A percentile compares a stretch with the other conserved stretches of the same genome.
Evolutionary conservation across 768 basidiomycete genomes (phyloP).

Genomic region (Thelephora ganbajun): DNA sequence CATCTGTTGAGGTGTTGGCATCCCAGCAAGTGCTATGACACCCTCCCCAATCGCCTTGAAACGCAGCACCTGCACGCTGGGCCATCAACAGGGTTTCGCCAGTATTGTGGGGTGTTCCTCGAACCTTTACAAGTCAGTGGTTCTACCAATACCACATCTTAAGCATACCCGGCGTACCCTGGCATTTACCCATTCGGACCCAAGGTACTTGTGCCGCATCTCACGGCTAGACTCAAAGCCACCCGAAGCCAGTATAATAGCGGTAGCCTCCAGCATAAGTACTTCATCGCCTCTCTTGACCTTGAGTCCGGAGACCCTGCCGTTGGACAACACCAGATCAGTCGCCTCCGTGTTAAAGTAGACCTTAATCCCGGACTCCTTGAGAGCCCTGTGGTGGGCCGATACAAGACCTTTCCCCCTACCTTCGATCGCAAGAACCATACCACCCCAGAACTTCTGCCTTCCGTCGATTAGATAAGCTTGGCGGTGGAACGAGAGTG

Average conservation of each 20-base stretch:
- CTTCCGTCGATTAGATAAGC: slow-evolving; percentile 51
- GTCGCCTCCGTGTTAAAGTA: slow-evolving; percentile 43
- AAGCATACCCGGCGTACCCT: slow-evolving; percentile 22
- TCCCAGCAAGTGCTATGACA: slow-evolving; percentile 69
- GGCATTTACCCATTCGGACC: slow-evolving; percentile 43
- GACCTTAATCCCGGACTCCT: slow-evolving; percentile 33
- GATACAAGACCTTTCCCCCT: slow-evolving; percentile 57
- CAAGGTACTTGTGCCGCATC: slow-evolving; percentile 39
- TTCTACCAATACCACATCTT: neutral
- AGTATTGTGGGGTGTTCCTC: slow-evolving; percentile 60
- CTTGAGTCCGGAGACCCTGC: slow-evolving; percentile 30
- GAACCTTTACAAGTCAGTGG: slow-evolving; percentile 26
- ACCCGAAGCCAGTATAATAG: slow-evolving; percentile 50
- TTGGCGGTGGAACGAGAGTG: slow-evolving; percentile 48
- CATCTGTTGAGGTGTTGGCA: slow-evolving; percentile 35
- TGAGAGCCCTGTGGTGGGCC: slow-evolving; percentile 36
- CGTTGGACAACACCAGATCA: slow-evolving; percentile 22
- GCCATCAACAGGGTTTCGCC: slow-evolving; percentile 52
- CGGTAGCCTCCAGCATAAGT: slow-evolving; percentile 23
- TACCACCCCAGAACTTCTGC: slow-evolving; percentile 59
- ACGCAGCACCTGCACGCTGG: slow-evolving; percentile 31
- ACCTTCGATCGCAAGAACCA: slow-evolving; percentile 45
- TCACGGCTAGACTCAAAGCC: slow-evolving; percentile 48
- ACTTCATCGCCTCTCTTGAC: slow-evolving; percentile 25
- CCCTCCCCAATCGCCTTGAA: slow-evolving; percentile 54